Percentiles rank a stretch among this genome's conserved stretches.
These are phyloP conservation scores for Agaricus bisporus DNA, from an alignment of 768 basidiomycete species.

Conservation along the genomic window DNA sequence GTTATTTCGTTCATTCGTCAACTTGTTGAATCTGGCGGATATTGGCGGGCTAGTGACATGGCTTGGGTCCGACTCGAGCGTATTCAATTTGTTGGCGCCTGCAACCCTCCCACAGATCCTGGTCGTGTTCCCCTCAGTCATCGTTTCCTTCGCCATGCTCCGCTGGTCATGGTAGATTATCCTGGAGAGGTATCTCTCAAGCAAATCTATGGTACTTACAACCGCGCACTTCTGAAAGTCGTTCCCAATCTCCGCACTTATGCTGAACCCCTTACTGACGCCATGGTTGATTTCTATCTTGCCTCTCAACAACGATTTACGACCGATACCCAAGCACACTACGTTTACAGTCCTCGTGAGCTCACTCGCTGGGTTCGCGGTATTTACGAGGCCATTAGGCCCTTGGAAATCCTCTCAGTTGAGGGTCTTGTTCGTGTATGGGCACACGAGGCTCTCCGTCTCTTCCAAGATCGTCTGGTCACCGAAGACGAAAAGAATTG, in stretches of 20 bases:
- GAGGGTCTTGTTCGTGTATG: slow-evolving; percentile 96
- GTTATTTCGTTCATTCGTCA: slow-evolving; percentile 99
- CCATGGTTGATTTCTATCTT: slow-evolving; percentile 95
- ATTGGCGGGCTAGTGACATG: slow-evolving; percentile 92
- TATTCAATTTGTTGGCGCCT: slow-evolving; percentile 99
- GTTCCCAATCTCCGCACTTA: slow-evolving; percentile 90
- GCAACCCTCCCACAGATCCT: slow-evolving; percentile 98
- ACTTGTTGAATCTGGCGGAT: slow-evolving; percentile 90
- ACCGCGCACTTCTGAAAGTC: slow-evolving; percentile 92
- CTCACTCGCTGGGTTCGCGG: slow-evolving; percentile 97
- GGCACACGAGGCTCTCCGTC: slow-evolving; percentile 95
- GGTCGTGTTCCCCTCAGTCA: slow-evolving; percentile 98
- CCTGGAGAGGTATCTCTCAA: slow-evolving; percentile 95
- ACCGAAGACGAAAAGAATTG: slow-evolving; percentile 87
- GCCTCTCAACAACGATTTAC: slow-evolving; percentile 94
- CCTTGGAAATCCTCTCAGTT: slow-evolving; percentile 86
- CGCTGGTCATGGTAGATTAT: slow-evolving; percentile 98
- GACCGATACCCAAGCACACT: slow-evolving; percentile 95
- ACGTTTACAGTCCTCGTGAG: slow-evolving; percentile 98
- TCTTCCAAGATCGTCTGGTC: slow-evolving; percentile 97
- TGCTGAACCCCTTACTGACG: slow-evolving; percentile 90
- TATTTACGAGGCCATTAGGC: slow-evolving; percentile 94
- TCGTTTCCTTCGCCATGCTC: slow-evolving; percentile 96
- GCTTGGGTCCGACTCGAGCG: slow-evolving; percentile 96
- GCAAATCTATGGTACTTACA: slow-evolving; percentile 98